Conservation (phyloP, 257 asterid species). For the Fraxinus pennsylvanica region DNA sequence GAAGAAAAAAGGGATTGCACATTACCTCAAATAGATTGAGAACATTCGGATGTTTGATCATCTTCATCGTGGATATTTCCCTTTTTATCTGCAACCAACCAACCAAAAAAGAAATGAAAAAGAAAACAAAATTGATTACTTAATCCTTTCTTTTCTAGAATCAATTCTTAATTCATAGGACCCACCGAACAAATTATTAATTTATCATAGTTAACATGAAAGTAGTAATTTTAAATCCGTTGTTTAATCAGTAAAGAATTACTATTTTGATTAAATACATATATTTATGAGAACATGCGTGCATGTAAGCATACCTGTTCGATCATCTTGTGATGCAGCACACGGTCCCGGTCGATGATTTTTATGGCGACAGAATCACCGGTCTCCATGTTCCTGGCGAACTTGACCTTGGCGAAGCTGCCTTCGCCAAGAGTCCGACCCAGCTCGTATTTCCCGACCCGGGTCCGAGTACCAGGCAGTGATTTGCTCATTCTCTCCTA, state of each 20-base stretch:
- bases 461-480: slow-evolving; percentile 37
- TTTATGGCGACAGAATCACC: slow-evolving; percentile 70
- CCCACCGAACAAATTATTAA: background rate
- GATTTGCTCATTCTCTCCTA: slow-evolving; percentile 39
- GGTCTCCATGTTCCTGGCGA: slow-evolving; percentile 48
- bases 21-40: slow-evolving; percentile 64
- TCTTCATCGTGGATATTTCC: slow-evolving; percentile 82
- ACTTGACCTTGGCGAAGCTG: slow-evolving; percentile 77
- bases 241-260: too few species aligned
- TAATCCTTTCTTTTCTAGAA: background rate
- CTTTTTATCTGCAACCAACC: slow-evolving; percentile 60
- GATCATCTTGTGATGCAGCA: slow-evolving; percentile 68
- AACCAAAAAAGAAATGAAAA: background rate
- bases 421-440: slow-evolving; percentile 84
- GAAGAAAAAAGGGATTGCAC: background rate
- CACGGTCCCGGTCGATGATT: slow-evolving; percentile 65
- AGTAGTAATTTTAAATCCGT: background rate
- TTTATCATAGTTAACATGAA: background rate
- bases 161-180: background rate
- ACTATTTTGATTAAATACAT: background rate
- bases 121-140: too few species aligned
- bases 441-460: slow-evolving; percentile 71
- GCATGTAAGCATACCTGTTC: slow-evolving; percentile 51
- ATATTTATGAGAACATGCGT: background rate
- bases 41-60: slow-evolving; percentile 85